Percentiles rank a stretch among this genome's conserved stretches.
These are phyloP conservation scores for Leucocoprinus leucothites DNA, from an alignment of 768 basidiomycete genomes.

Conservation along the genomic window DNA sequence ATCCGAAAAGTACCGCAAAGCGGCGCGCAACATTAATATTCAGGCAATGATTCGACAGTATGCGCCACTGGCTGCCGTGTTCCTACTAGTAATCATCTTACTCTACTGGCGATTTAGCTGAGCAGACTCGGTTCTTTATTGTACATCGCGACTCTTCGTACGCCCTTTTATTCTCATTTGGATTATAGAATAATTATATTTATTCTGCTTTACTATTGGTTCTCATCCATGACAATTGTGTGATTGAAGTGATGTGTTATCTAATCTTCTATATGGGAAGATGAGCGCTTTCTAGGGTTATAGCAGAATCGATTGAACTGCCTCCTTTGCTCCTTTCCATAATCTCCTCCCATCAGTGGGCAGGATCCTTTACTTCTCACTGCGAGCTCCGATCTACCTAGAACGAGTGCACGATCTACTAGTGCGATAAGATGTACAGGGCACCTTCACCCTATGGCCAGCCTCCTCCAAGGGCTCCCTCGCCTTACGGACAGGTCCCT, in stretches of 20 bases:
- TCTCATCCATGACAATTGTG: background rate
- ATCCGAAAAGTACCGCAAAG: conserved; percentile 96
- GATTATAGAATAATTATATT: conserved; percentile 13
- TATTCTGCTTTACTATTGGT: conserved; percentile 5
- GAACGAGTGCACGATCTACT: background rate
- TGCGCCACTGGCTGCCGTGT: conserved; percentile 85
- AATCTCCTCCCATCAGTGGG: conserved; percentile 3
- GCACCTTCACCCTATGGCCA: conserved; percentile 21
- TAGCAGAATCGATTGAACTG: background rate
- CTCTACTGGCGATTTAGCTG: conserved; percentile 75
- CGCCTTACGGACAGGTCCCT: conserved; percentile 19
- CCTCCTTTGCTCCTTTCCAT: background rate
- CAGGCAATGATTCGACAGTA: conserved; percentile 94
- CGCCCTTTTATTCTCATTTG: background rate
- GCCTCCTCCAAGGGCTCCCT: conserved; percentile 16
- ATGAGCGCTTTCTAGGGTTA: background rate
- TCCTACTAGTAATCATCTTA: conserved; percentile 72
- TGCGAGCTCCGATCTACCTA: background rate
- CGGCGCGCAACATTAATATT: conserved; percentile 91
- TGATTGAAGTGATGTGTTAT: conserved; percentile 12
- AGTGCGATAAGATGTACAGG: conserved; percentile 15
- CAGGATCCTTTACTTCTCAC: background rate
- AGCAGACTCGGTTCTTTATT: conserved; percentile 8
- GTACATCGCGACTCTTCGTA: background rate
- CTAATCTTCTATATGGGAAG: conserved; percentile 7